Conservation (phyloP, 352 stramenopile species). For the Nothophytophthora sp. region DNA sequence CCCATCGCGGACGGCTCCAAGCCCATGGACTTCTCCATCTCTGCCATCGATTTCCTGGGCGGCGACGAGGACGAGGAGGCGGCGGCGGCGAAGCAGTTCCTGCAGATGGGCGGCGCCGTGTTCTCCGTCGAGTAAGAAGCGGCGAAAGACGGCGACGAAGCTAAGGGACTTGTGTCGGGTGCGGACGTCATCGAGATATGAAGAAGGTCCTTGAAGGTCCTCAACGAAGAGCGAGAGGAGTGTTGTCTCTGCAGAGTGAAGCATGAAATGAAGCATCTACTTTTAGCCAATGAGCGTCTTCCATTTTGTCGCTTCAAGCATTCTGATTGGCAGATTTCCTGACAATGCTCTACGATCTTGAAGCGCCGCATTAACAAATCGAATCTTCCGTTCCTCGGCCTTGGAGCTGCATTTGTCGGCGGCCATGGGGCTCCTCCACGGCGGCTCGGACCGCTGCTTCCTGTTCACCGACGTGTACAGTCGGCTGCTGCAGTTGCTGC, state of each 20-base stretch:
- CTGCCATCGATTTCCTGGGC: conserved; percentile 22
- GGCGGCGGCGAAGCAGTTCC: conserved; percentile 16
- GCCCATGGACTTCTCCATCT: conserved; percentile 42
- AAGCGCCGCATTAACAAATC: conserved; percentile 14
- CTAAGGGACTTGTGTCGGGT: too few species aligned
- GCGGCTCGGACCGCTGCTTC: conserved; percentile 41
- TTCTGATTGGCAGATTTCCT: conserved; percentile 4
- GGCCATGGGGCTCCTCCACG: conserved; percentile 9
- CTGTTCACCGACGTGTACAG: conserved; percentile 75
- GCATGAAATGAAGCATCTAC: background rate
- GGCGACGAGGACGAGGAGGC: conserved; percentile 7
- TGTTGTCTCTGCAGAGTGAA: background rate
- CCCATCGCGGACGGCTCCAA: conserved; percentile 82
- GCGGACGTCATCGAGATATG: too few species aligned
- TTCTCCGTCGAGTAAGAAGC: conserved; percentile 4
- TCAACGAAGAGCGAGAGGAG: background rate
- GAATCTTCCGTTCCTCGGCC: conserved; percentile 7
- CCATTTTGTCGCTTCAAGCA: background rate
- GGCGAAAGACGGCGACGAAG: background rate
- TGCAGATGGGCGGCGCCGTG: conserved; percentile 9
- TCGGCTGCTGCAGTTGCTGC: conserved; percentile 54
- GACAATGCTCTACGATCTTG: conserved; percentile 9
- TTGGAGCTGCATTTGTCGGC: background rate
- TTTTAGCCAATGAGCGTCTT: background rate
- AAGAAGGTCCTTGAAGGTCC: too few species aligned